A percentile compares a stretch with the other conserved stretches of the same genome.
Conservation (phyloP, 2,329 filamentous ascomycete genomes). For the Tolypocladium ophioglossoides region DNA sequence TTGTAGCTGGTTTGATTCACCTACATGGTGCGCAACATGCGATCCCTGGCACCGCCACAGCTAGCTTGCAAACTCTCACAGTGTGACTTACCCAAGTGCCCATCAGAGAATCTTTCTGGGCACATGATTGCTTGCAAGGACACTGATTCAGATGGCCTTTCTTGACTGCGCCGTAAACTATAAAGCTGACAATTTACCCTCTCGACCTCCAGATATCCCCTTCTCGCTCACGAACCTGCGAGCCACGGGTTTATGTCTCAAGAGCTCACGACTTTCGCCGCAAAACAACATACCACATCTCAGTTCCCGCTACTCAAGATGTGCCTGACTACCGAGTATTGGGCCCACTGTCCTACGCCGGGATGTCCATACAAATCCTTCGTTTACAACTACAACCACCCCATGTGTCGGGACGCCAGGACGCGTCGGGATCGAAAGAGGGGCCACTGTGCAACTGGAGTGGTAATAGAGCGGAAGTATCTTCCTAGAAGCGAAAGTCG, state of each 20-base stretch:
- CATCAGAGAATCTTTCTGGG: background rate
- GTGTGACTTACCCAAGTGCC: background rate
- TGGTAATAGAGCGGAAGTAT: background rate
- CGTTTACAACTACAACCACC: background rate
- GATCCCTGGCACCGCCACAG: too few relatives aligned
- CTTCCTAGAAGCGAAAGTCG: background rate
- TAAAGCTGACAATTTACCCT: too few relatives aligned
- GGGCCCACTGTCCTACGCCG: background rate
- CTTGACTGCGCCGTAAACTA: background rate
- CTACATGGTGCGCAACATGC: background rate
- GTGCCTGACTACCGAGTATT: background rate
- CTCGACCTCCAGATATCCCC: background rate
- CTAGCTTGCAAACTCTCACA: too few relatives aligned
- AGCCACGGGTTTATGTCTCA: background rate
- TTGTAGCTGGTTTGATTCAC: background rate
- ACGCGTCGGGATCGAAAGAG: background rate
- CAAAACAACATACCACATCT: background rate
- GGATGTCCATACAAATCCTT: background rate
- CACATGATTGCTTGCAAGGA: background rate
- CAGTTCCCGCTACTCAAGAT: background rate
- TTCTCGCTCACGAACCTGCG: background rate
- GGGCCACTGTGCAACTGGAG: background rate
- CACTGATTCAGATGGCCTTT: background rate
- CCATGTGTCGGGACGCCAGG: background rate
- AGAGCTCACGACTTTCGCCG: background rate